These are phyloP conservation scores for Mycena amicta DNA, from an alignment of 768 basidiomycete genomes.

Conservation along the genomic window DNA sequence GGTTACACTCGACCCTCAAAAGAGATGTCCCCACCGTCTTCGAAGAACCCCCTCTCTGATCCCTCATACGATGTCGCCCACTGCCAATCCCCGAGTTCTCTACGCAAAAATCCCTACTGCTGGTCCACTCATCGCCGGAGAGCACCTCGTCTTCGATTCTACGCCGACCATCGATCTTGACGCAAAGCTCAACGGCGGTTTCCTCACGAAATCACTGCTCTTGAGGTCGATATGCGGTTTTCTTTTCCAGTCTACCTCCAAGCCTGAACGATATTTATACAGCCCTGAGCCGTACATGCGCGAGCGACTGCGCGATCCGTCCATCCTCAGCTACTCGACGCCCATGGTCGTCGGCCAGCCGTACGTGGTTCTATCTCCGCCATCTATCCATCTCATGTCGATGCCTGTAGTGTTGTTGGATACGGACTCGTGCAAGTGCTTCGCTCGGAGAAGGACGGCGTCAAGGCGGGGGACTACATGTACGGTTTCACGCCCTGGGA, in stretches of 20 bases:
- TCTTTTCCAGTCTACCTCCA: not conserved
- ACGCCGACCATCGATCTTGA: conserved; percentile 40
- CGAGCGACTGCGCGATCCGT: conserved; percentile 33
- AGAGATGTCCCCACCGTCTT: not conserved
- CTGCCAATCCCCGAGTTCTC: conserved; percentile 21
- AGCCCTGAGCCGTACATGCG: conserved; percentile 30
- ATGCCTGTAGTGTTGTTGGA: conserved; percentile 10
- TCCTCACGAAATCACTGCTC: conserved; percentile 40
- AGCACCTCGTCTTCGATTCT: conserved; percentile 33
- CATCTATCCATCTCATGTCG: not conserved
- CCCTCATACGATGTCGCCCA: not conserved
- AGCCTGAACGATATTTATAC: not conserved
- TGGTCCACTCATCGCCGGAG: conserved; percentile 24
- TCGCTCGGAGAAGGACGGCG: conserved; percentile 32
- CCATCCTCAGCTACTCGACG: conserved; percentile 22
- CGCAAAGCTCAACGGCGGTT: conserved; percentile 33
- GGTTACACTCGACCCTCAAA: too few relatives aligned
- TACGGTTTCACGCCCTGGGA: conserved; percentile 32
- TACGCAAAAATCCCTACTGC: conserved; percentile 16
- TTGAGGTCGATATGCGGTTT: conserved; percentile 26
- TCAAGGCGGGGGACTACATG: conserved; percentile 32
- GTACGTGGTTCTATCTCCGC: conserved; percentile 10
- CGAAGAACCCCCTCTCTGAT: too few relatives aligned
- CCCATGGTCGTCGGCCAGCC: conserved; percentile 21
- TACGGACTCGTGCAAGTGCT: conserved; percentile 36